These are phyloP conservation scores for Eragrostis tef DNA, from an alignment of 202 grass and related monocot genomes.

Conservation along the genomic window DNA sequence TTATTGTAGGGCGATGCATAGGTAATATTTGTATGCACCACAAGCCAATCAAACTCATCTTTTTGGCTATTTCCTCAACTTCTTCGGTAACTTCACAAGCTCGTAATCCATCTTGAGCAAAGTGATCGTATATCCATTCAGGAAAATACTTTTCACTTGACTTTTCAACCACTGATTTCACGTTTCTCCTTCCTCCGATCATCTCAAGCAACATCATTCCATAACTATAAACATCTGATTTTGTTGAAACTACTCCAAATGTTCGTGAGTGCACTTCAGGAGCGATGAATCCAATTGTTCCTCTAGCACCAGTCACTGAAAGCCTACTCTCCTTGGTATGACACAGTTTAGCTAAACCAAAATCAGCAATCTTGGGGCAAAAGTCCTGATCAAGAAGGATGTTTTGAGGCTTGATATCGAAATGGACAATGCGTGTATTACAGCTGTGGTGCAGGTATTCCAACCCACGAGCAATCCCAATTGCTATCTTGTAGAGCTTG, in stretches of 20 bases:
- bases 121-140: slow-evolving; percentile 61
- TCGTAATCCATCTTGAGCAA: slow-evolving; percentile 24
- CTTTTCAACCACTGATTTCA: background rate
- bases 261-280: slow-evolving; percentile 58
- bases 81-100: slow-evolving; percentile 35
- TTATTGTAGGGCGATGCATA: slow-evolving; percentile 50
- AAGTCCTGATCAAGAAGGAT: slow-evolving; percentile 55
- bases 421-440: slow-evolving; percentile 63
- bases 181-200: slow-evolving; percentile 53
- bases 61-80: slow-evolving; percentile 40
- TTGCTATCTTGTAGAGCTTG: slow-evolving; percentile 53
- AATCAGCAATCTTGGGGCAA: slow-evolving; percentile 63
- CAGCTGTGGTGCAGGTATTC: slow-evolving; percentile 64
- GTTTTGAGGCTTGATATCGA: slow-evolving; percentile 72
- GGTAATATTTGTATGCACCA: slow-evolving; percentile 60
- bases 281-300: slow-evolving; percentile 64
- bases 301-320: slow-evolving; percentile 56
- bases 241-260: slow-evolving; percentile 52
- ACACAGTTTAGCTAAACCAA: slow-evolving; percentile 66
- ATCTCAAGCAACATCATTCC: slow-evolving; percentile 76
- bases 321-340: slow-evolving; percentile 50
- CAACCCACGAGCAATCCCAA: slow-evolving; percentile 56
- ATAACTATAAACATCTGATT: slow-evolving; percentile 67
- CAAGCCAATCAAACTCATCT: slow-evolving; percentile 59
- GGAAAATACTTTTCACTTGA: slow-evolving; percentile 59